Conservation (phyloP, 2,329 filamentous ascomycete genomes). For the Fusarium poae region DNA sequence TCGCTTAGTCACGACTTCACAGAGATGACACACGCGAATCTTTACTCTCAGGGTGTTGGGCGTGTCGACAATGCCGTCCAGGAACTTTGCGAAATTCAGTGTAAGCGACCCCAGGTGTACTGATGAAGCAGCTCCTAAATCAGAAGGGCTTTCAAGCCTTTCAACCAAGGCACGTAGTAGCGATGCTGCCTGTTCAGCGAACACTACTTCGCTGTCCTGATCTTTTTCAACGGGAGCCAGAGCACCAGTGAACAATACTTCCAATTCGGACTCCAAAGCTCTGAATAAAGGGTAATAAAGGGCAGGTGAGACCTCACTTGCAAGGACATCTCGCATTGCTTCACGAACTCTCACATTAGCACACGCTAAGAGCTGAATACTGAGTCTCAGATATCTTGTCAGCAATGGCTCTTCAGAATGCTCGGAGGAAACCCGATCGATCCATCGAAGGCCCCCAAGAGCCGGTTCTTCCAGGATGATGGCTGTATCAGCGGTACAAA, state of each 20-base stretch:
- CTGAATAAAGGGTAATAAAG: slow-evolving; percentile 74
- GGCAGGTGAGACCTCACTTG: slow-evolving; percentile 72
- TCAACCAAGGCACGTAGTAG: slow-evolving; percentile 74
- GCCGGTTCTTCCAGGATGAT: slow-evolving; percentile 69
- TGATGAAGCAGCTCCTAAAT: slow-evolving; percentile 71
- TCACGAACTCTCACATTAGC: slow-evolving; percentile 74
- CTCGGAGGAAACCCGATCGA: slow-evolving; percentile 71
- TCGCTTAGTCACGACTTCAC: slow-evolving; percentile 73
- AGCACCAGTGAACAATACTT: slow-evolving; percentile 70
- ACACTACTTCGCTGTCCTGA: slow-evolving; percentile 72
- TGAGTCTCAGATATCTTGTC: slow-evolving; percentile 70
- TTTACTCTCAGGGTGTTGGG: slow-evolving; percentile 71
- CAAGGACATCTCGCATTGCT: slow-evolving; percentile 74
- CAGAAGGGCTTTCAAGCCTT: slow-evolving; percentile 71
- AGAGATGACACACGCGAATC: slow-evolving; percentile 77
- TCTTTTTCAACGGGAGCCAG: slow-evolving; percentile 64
- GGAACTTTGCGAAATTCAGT: slow-evolving; percentile 75
- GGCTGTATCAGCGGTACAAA: slow-evolving; percentile 72
- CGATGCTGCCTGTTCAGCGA: slow-evolving; percentile 76
- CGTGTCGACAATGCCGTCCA: slow-evolving; percentile 70
- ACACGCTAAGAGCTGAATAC: slow-evolving; percentile 74
- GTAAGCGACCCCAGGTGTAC: slow-evolving; percentile 74
- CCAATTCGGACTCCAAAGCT: slow-evolving; percentile 74
- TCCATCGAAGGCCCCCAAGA: slow-evolving; percentile 71
- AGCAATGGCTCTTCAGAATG: slow-evolving; percentile 72